phyloP scores from a whole-genome alignment of 495 filamentous ascomycete genomes.

The Penicillium ochrochloron region DNA sequence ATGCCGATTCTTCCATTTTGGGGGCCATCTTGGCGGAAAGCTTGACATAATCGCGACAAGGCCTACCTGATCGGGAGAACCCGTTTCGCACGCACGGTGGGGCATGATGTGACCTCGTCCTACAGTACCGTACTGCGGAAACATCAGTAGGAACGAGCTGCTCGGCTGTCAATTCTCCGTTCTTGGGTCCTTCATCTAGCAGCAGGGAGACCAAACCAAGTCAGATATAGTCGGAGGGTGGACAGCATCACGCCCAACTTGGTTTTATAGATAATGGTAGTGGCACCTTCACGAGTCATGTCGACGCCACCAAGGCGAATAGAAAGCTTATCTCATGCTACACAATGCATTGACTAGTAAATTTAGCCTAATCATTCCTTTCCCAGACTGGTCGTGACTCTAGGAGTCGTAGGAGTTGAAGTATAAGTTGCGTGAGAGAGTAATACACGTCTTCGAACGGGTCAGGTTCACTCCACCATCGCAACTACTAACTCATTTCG shows the following conservation, averaged over 20 bases:
- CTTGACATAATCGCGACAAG: too few relatives aligned
- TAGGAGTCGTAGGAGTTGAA: not conserved
- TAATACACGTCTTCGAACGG: not conserved
- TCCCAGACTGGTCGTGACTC: not conserved
- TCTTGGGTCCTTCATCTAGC: too few relatives aligned
- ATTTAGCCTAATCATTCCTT: not conserved
- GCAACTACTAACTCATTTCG: not conserved
- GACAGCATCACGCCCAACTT: too few relatives aligned
- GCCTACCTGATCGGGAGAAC: too few relatives aligned
- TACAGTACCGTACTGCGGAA: too few relatives aligned
- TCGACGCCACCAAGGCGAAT: not conserved
- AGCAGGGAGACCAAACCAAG: not conserved
- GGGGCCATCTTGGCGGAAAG: too few relatives aligned
- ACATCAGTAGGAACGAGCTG: too few relatives aligned
- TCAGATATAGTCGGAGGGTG: not conserved
- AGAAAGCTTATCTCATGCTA: not conserved
- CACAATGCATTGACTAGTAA: not conserved
- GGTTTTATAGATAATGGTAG: not conserved
- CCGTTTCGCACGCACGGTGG: too few relatives aligned
- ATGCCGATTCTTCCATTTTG: too few relatives aligned
- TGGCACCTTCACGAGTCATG: slow-evolving; percentile 5
- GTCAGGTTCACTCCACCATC: not conserved
- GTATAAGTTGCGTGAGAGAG: not conserved
- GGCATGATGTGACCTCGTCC: too few relatives aligned
- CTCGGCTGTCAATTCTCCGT: not conserved